Evolutionary conservation across 441 rosid species (phyloP), one percentile per base, ranked within the genome.

Genomic region (Melastoma candidum): DNA sequence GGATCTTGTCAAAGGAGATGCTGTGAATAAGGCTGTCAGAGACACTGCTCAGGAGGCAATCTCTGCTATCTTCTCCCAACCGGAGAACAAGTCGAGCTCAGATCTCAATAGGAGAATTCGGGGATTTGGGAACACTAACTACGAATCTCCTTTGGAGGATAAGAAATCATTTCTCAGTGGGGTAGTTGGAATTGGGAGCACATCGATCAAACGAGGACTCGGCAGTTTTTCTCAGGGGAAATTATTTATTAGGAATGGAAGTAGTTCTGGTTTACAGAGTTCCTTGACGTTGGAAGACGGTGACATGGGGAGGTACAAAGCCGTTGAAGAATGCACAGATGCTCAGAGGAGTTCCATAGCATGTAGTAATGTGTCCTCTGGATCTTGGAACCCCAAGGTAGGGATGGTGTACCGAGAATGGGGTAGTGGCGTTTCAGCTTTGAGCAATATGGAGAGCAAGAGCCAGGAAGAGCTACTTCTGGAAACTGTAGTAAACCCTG

Each of bases 1-100:
- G 26, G 87, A 89, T 77, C 83, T 93, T 56, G 65, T 93, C 60
- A 93, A 93, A 59, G 99, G 99, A n/a, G 96, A 89, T 76, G 90
- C 97, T 3, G 90, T 78, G 57, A 93, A 93, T 67, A 93, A 93
- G 79, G 95, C 96, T 57, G 95, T 93, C 61, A 68, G 99, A 63
- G 97, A 89, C 26, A 84, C 85, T 11, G 95, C 97, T 68, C 95
- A 84, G 13, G 99, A 93, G 66, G 67, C 90, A 49, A 69, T 93
- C 51, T 75, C 90, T 64, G 89, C 90, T 57, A 80, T 93, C 47
- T 93, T 93, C 54, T 78, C 87, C 0, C 97, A 84, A 64, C 95
- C 89, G 74, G 73, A 72, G 43, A 83, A 63, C 55, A 80, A 76
- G 53, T 74, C 89, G 26, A 71, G 82, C 2, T 89, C 78, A 61